Percentiles rank a stretch among this genome's conserved stretches.
These are phyloP conservation scores for Stephania yunnanensis DNA, from an alignment of 164 flowering plant genomes.

Conservation along the genomic window DNA sequence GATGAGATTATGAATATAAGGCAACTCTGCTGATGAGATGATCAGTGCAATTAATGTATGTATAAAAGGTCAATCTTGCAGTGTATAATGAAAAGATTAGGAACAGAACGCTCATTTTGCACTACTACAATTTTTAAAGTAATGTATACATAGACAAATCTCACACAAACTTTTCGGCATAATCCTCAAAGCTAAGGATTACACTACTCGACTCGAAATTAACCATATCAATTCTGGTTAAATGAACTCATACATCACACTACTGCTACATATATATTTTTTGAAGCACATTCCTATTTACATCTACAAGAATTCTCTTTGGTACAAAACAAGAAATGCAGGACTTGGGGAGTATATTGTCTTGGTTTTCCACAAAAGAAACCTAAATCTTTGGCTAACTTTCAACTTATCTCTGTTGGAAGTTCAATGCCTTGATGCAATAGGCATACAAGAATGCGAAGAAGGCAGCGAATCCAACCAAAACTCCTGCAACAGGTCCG, in stretches of 20 bases:
- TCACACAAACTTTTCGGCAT: background rate
- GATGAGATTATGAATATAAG: too few species aligned
- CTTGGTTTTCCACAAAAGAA: too few species aligned
- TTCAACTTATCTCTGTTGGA: constrained; percentile 55
- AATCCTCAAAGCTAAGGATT: background rate
- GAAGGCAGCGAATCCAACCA: constrained; percentile 63
- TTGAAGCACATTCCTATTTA: background rate
- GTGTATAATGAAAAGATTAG: background rate
- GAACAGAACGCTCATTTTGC: background rate
- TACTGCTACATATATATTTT: background rate
- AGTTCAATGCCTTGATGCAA: constrained; percentile 64
- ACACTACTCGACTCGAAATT: background rate
- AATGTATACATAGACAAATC: background rate
- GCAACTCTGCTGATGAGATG: too few species aligned
- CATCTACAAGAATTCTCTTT: background rate
- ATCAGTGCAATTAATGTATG: too few species aligned
- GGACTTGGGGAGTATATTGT: too few species aligned
- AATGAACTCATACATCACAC: background rate
- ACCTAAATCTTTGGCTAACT: too few species aligned
- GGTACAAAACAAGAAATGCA: background rate
- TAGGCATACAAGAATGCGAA: constrained; percentile 69
- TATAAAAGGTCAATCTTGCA: too few species aligned
- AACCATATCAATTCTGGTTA: background rate
- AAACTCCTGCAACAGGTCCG: constrained; percentile 69
- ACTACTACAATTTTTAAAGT: background rate